Base-by-base conservation (phyloP, 139 green algal genomes). In the Zygnema circumcarinatum region DNA sequence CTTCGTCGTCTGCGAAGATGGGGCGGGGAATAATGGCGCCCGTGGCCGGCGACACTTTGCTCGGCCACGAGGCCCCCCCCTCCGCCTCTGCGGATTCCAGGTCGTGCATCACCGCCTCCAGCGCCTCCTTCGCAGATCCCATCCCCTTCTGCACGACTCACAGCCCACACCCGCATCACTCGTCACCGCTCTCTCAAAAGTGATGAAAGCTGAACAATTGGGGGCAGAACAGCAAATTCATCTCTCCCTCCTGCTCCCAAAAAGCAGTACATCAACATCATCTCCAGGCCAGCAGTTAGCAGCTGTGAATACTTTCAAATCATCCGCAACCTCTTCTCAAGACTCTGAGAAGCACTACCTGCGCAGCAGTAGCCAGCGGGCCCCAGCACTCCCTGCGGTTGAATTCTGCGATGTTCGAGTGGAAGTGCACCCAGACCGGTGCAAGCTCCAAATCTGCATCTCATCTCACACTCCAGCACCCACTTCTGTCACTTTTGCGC, bases 361-460 rank as follows among this genome's bases (percentile, higher is more conserved):
- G 2, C 7, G 74, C 74, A 2, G 74, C 31, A 22, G 47, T 38
- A 2, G 25, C 29, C 39, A 85, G 78, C 1, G 78, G 78, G 2
- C 78, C 78, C 78, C 78, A 85, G 78, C 78, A 85, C 25, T 85
- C 78, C 21, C 56, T 56, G 33, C 31, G 3, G 42, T 85, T 85
- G 47, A 56, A 85, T 67, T 85, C 32, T 1, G 78, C 52, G n/a
- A 85, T 38, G 42, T 85, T 85, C 2, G n/a, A 53, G 78, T 85
- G 78, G 78, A 85, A 85, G 42, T 85, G 78, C 40, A 85, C 78
- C 40, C 47, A 85, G 7, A 85, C 78, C 2, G 39, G 39, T 20
- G 78, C 39, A 41, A 67, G 2, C 78, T 85, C 78, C 78, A 85
- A 67, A 85, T 85, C 78, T 85, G 35, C 78, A 85, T n/a, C 40